Percentiles rank a stretch among this genome's conserved stretches.
These are phyloP conservation scores for Leccinum arenicola DNA, from an alignment of 768 basidiomycete genomes.

Conservation along the genomic window DNA sequence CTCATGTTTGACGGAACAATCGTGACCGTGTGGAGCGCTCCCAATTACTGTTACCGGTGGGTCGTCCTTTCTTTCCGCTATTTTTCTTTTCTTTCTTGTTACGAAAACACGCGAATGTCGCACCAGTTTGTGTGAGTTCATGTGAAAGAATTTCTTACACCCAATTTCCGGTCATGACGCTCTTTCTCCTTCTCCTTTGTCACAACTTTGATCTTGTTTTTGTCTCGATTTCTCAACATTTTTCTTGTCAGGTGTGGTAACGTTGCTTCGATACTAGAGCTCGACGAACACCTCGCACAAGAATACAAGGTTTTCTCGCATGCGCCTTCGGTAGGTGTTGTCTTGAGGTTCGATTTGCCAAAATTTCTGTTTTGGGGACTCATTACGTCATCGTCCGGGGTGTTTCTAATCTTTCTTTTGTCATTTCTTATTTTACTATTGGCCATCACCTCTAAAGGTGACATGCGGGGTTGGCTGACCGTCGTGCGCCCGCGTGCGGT, in stretches of 20 bases:
- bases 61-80: slow-evolving; percentile 25
- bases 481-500: background rate
- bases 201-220: slow-evolving; percentile 2
- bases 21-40: slow-evolving; percentile 98
- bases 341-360: slow-evolving; percentile 1
- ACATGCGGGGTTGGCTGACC: slow-evolving; percentile 25
- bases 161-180: slow-evolving; percentile 26
- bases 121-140: slow-evolving; percentile 1
- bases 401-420: background rate
- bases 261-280: slow-evolving; percentile 89
- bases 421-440: background rate
- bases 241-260: slow-evolving; percentile 75
- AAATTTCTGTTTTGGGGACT: background rate
- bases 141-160: slow-evolving; percentile 1
- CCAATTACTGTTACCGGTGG: slow-evolving; percentile 97
- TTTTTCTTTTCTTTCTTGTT: background rate
- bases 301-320: slow-evolving; percentile 96
- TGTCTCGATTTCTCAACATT: background rate
- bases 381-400: slow-evolving; percentile 17
- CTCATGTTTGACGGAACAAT: slow-evolving; percentile 95
- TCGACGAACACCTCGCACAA: slow-evolving; percentile 90
- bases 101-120: background rate
- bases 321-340: slow-evolving; percentile 71
- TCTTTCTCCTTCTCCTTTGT: slow-evolving; percentile 4
- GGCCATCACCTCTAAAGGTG: slow-evolving; percentile 17